These are phyloP conservation scores for Sutorius eximius DNA, from an alignment of 1,284 basidiomycete genomes.

Conservation along the genomic window DNA sequence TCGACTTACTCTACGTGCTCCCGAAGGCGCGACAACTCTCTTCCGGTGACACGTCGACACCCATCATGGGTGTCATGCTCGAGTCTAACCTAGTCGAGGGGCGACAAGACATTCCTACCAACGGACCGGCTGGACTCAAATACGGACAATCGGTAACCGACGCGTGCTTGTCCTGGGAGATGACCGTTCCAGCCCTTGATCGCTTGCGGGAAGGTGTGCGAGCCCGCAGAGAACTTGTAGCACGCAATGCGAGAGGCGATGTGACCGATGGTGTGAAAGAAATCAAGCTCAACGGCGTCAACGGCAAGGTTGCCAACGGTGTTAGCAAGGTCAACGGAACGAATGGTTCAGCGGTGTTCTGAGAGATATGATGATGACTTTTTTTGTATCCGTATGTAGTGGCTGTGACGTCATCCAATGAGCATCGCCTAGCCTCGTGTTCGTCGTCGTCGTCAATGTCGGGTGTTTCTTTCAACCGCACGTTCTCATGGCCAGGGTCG, in stretches of 20 bases:
- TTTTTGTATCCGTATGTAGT: neutral
- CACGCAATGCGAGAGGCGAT: slow-evolving; percentile 30
- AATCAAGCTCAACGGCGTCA: slow-evolving; percentile 11
- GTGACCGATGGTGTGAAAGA: slow-evolving; percentile 6
- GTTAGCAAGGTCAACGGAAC: neutral
- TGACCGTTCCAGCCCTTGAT: slow-evolving; percentile 78
- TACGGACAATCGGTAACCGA: slow-evolving; percentile 91
- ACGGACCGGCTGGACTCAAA: slow-evolving; percentile 74
- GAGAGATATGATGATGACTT: neutral
- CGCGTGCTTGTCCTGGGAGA: slow-evolving; percentile 89
- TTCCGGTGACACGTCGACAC: slow-evolving; percentile 64
- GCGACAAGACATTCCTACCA: slow-evolving; percentile 81
- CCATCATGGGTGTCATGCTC: slow-evolving; percentile 97
- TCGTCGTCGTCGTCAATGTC: neutral
- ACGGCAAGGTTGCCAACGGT: slow-evolving; percentile 5
- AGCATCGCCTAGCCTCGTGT: neutral
- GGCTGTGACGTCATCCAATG: slow-evolving; percentile 10
- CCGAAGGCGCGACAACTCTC: slow-evolving; percentile 71
- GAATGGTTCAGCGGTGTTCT: slow-evolving; percentile 7
- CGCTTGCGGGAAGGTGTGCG: slow-evolving; percentile 80
- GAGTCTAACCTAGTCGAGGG: slow-evolving; percentile 93
- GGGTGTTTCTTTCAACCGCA: neutral
- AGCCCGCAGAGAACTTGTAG: slow-evolving; percentile 60
- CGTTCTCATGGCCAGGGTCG: neutral
- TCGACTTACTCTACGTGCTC: neutral